Base-by-base conservation (phyloP, 2,329 filamentous ascomycete species). In the Arthrobotrys pseudoclavata region DNA sequence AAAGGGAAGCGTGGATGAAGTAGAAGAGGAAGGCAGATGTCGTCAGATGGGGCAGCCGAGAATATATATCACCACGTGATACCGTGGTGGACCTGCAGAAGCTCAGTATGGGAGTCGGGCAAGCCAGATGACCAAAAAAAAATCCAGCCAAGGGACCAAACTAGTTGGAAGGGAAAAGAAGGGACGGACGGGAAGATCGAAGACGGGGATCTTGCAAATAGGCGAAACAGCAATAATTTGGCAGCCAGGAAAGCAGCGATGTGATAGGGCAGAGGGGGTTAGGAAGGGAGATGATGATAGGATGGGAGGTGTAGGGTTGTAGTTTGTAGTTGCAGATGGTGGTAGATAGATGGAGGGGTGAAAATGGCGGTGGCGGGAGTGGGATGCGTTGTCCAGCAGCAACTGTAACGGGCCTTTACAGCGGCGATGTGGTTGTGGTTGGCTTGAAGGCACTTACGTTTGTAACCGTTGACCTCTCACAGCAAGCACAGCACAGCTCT, bases 31-130 rank as follows among this genome's bases (percentile, higher is more conserved):
- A 48, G 75, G 60, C 67, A 62, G 76, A 69, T 68, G 70, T 69
- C 72, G 76, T 69, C 63, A 78, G 76, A 76, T 69, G 76, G 68
- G 77, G 79, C 79, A 80, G 79, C 76, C 72, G 74, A 74, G 69
- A 72, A 75, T 75, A 79, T 79, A 80, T 79, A 79, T 79, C 78
- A 79, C 79, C 80, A 80, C 80, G 80, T 80, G 80, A 80, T 80
- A 78, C 75, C 80, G 79, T 79, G 79, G 80, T 79, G 74, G 79
- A 78, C 74, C 63, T 79, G 69, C 68, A 76, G 79, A 78, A 69
- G 79, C 63, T 79, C 77, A 76, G 72, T 79, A 77, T 70, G 53
- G 72, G 26, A 70, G 50, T 60, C 57, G 76, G 20, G 24, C 52
- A 50, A 40, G 52, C 13, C 67, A 47, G 40, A 61, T 61, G 66